Evolutionary conservation across 106 monocot genomes (phyloP), one percentile per base, ranked within the genome.

Genomic region (Gastrodia elata): DNA sequence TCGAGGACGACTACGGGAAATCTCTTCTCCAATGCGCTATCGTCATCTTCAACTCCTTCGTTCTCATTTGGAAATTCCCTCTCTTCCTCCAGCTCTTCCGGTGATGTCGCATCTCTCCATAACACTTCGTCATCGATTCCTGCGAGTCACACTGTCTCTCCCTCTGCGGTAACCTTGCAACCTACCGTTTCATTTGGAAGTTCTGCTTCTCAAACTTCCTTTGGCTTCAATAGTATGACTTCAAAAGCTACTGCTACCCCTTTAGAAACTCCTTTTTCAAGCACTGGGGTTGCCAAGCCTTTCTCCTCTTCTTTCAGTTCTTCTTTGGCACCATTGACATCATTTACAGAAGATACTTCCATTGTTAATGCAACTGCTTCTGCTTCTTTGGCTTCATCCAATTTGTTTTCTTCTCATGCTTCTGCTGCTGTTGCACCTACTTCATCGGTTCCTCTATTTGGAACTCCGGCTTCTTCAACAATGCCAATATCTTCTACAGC

Each of bases 301-400:
- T 69, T 69, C 25, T 41, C 69, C 38, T 67, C 38, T 20, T 2
- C 37, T 33, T 67, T 67, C n/a, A 11, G 39, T 25, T 69, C 69
- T 39, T 69, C 40, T 69, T 68, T 40, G 11, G n/a, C 40, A 40
- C 4, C 24, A 16, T 69, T 40, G 16, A 40, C 39, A 41, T 40
- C 40, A 24, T 69, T 40, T 40, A 11, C 40, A 39, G 39, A 9
- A 26, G 40, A 39, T 69, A 69, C 40, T 41, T 10, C 69, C 5
- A 40, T 24, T 69, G 40, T 35, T 69, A 39, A 22, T 69, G 16
- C 69, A 39, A 40, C 24, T 40, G 69, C 69, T 40, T 40, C 69
- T 26, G 25, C 40, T 11, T 25, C 69, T 69, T 26, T 40, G 9
- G 38, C 40, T 40, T 26, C 40, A 13, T 15, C 69, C 5, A 40